Conservation (phyloP, 129 eudicot species). For the Escallonia rubra region DNA sequence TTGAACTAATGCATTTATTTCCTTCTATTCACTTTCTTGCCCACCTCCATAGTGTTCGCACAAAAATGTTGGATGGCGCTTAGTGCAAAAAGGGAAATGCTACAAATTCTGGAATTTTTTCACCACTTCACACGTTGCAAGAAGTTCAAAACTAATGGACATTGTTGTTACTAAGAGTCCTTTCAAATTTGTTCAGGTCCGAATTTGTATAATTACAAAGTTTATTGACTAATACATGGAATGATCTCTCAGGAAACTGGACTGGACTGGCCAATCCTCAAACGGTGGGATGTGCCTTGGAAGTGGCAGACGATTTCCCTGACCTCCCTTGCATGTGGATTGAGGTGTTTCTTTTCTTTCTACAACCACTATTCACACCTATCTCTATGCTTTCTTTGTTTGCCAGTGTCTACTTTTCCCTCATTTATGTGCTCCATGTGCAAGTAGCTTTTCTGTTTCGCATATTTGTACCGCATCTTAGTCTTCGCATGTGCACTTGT, state of each 20-base stretch:
- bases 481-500: too few species aligned
- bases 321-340: constrained; percentile 90
- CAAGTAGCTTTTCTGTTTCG: constrained; percentile 5
- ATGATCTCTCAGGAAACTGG: constrained; percentile 38
- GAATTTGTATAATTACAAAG: constrained; percentile 4
- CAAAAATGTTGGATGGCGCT: not conserved
- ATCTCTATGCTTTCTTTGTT: constrained; percentile 8
- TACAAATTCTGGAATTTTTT: not conserved
- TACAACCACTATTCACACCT: not conserved
- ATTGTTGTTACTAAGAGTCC: not conserved
- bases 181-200: not conserved
- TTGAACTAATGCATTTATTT: too few species aligned
- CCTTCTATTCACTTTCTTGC: too few species aligned
- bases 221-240: constrained; percentile 14
- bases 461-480: too few species aligned
- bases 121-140: too few species aligned
- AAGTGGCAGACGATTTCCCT: constrained; percentile 91
- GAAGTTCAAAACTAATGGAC: not conserved
- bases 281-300: constrained; percentile 98
- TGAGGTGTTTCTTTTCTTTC: constrained; percentile 44
- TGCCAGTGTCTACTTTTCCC: not conserved
- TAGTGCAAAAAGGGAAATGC: not conserved
- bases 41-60: not conserved
- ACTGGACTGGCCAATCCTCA: constrained; percentile 62
- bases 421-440: constrained; percentile 2